These are phyloP conservation scores for Salix exigua DNA, from an alignment of 345 rosid species.

Conservation along the genomic window DNA sequence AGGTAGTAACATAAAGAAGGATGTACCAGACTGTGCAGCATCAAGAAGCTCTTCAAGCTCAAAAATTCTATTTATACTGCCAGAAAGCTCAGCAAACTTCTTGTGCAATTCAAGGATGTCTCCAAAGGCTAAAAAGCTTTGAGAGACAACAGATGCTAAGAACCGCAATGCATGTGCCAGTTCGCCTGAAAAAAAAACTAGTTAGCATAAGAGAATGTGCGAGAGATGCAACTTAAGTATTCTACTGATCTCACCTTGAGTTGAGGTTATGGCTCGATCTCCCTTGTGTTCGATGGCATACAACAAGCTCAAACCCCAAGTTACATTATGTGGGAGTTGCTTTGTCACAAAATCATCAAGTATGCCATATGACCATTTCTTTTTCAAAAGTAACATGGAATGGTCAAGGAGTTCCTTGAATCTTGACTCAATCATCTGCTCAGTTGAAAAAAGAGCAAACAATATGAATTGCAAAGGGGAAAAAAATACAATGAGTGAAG, in stretches of 20 bases:
- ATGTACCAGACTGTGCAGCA: slow-evolving; percentile 74
- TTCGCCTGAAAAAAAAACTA: slow-evolving; percentile 60
- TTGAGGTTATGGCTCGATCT: slow-evolving; percentile 72
- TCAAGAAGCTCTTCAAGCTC: slow-evolving; percentile 96
- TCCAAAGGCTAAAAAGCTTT: slow-evolving; percentile 97
- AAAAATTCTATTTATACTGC: slow-evolving; percentile 78
- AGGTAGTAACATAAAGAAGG: background rate
- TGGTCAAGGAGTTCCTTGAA: slow-evolving; percentile 83
- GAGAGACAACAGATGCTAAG: slow-evolving; percentile 96
- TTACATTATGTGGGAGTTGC: slow-evolving; percentile 95
- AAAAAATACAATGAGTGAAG: background rate
- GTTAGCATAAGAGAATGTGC: slow-evolving; percentile 4
- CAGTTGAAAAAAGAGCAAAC: background rate
- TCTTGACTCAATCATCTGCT: slow-evolving; percentile 87
- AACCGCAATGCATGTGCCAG: slow-evolving; percentile 91
- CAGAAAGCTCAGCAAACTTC: slow-evolving; percentile 90
- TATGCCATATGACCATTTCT: slow-evolving; percentile 88
- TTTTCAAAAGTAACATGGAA: slow-evolving; percentile 70
- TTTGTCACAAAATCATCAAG: slow-evolving; percentile 95
- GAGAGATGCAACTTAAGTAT: slow-evolving; percentile 1
- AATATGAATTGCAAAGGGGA: background rate
- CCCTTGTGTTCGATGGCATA: slow-evolving; percentile 92
- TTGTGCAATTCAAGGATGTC: slow-evolving; percentile 91
- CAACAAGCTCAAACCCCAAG: slow-evolving; percentile 95
- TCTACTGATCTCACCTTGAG: slow-evolving; percentile 57